These are phyloP conservation scores for Aureobasidium uvarum DNA, from an alignment of 2,329 filamentous ascomycete species.

Conservation along the genomic window DNA sequence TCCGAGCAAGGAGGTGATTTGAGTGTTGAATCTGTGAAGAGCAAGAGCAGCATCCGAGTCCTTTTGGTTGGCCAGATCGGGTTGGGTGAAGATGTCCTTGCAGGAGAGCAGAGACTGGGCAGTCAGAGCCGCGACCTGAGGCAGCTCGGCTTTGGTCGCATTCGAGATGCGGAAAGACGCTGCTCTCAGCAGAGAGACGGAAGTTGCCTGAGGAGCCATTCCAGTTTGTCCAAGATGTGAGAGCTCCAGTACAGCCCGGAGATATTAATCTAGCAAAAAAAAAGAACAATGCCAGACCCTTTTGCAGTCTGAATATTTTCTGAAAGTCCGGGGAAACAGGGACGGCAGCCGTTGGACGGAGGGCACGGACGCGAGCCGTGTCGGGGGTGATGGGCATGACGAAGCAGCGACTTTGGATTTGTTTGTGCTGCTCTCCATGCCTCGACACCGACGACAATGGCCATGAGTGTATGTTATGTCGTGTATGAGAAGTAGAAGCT, in stretches of 20 bases:
- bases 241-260: not conserved
- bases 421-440: constrained; percentile 4
- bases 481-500: no score
- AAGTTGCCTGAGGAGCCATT: constrained; percentile 25
- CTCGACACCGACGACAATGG: not conserved
- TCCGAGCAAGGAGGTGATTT: constrained; percentile 72
- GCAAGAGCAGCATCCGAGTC: constrained; percentile 65
- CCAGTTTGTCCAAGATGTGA: not conserved
- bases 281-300: constrained; percentile 2
- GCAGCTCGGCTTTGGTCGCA: constrained; percentile 69
- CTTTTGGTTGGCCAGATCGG: constrained; percentile 58
- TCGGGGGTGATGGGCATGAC: constrained; percentile 16
- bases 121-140: constrained; percentile 68
- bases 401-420: constrained; percentile 5
- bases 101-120: constrained; percentile 56
- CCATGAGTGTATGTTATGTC: constrained; percentile 6
- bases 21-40: constrained; percentile 77
- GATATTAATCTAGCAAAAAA: not conserved
- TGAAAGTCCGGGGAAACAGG: constrained; percentile 14
- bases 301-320: constrained; percentile 3
- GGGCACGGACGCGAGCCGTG: constrained; percentile 8
- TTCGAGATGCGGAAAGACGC: constrained; percentile 69
- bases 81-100: constrained; percentile 60
- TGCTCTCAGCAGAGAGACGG: constrained; percentile 55
- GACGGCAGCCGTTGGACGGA: not conserved